Conservation (phyloP, 176 grass and related monocot genomes). For the Guadua angustifolia region DNA sequence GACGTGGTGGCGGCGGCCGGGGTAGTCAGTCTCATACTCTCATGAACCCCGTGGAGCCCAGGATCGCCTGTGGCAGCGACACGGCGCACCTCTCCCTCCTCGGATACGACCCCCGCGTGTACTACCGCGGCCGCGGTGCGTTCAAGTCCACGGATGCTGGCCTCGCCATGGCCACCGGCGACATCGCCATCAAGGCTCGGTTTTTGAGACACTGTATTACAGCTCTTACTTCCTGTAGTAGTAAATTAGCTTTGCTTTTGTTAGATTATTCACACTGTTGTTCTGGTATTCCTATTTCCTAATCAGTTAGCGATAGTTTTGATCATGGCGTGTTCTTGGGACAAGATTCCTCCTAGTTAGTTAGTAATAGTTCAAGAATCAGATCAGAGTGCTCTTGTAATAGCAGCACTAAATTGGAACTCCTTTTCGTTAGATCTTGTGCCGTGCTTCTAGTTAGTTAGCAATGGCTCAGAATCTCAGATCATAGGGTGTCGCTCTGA, state of each 20-base stretch:
- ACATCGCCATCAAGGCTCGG: slow-evolving; percentile 91
- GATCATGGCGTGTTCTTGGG: not conserved
- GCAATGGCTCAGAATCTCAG: not conserved
- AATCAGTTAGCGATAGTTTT: not conserved
- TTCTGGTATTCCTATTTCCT: not conserved
- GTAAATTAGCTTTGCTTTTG: not conserved
- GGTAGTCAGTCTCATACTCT: slow-evolving; percentile 87
- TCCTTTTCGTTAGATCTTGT: not conserved
- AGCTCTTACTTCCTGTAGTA: not conserved
- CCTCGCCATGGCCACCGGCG: slow-evolving; percentile 86
- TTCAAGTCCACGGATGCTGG: slow-evolving; percentile 98
- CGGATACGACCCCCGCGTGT: slow-evolving; percentile 83
- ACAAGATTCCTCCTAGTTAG: not conserved
- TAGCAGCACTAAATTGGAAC: slow-evolving; percentile 1
- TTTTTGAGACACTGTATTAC: not conserved
- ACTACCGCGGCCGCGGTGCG: slow-evolving; percentile 87
- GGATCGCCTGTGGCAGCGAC: slow-evolving; percentile 90
- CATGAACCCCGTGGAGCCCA: slow-evolving; percentile 92
- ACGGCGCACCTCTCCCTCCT: slow-evolving; percentile 91
- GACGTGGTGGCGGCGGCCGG: slow-evolving; percentile 77
- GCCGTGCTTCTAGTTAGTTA: not conserved
- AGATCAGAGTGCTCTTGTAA: slow-evolving; percentile 11
- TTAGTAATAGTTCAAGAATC: not conserved
- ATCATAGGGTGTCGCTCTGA: not conserved
- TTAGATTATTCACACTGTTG: not conserved